Base-by-base conservation (phyloP, 345 rosid species). In the Moricandia moricandioides region DNA sequence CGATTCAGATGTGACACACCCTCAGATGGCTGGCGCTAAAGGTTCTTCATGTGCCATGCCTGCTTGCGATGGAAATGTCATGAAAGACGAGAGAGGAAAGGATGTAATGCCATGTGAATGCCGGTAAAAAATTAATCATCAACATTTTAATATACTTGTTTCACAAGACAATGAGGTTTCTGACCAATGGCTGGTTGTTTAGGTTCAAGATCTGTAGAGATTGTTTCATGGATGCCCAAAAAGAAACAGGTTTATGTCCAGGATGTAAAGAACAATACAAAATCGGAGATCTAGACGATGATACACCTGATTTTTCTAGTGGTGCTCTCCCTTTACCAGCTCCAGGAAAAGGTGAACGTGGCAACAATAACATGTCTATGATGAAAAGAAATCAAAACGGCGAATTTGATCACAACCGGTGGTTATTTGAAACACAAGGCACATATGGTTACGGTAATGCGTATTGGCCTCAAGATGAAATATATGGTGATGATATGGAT, bases 341-440 rank as follows among this genome's bases (percentile, higher is more conserved):
- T 49, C 55, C 55, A 49, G 55, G 55, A 49, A 49, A 49, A 49
- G 55, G 24, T 49, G 21, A 49, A 49, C 55, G 55, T 7, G 55
- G 55, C 24, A 49, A 49, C 55, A 49, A 49, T 49, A 49, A 16
- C 55, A 49, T 49, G 55, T 49, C 55, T 49, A 49, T 49, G 55
- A 49, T 49, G 55, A 49, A 49, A 49, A 49, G 55, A 16, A 49
- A 49, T 49, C 55, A 49, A 49, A 49, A 49, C 1, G 55, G 55
- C 4, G 55, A 49, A 16, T 49, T 49, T 49, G 55, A 49, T 49
- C 55, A 49, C 55, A 49, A 49, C 24, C 21, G 55, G 24, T 49
- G 55, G 55, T 49, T 49, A 49, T 49, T 49, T 49, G 55, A 49
- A 49, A 49, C 55, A 49, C 55, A 49, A 49, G 55, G 55, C 55